Evolutionary conservation across 2,329 filamentous ascomycete species (phyloP), one percentile per base, ranked within the genome.

Genomic region (Verticillium isaacii): DNA sequence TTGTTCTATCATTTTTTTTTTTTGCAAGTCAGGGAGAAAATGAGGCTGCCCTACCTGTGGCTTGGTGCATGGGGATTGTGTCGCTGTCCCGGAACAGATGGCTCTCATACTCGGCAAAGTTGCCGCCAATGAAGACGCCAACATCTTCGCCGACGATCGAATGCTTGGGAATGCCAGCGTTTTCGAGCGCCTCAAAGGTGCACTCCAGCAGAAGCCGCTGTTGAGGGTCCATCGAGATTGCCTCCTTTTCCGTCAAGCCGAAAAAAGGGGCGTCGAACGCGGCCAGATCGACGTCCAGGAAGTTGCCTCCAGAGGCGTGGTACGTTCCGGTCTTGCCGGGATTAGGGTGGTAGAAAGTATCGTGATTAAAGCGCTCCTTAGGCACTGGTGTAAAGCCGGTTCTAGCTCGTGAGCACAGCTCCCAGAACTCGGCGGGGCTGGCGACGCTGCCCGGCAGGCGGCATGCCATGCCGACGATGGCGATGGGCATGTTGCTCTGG

Each of bases 211-310:
- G 73, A 23, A 83, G 72, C 1, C 83, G 75, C 62, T 85, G 82
- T 63, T 85, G 82, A 0, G 83, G 83, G 57, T 85, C 82, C 79
- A 85, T 81, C 0, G 80, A 79, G 57, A 74, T 73, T 32, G 78
- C 81, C 68, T 84, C 80, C 64, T 80, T 78, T 63, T 78, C 75
- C 0, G 80, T 81, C n/a, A 83, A 71, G 55, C 77, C 77, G 67
- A 85, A 85, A 66, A 84, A 84, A 0, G 79, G 78, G 0, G 81
- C 81, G 58, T 84, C 82, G 61, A 84, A 84, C 3, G 73, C 72
- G 8, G 74, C 72, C 32, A 80, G 71, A 61, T 84, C 80, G 23
- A 75, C 73, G 56, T 78, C 75, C 63, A 85, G 70, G 58, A 81
- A 82, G 66, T 78, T 77, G 4, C 72, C 74, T 32, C 74, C 73